Evolutionary conservation across 2,329 filamentous ascomycete genomes (phyloP).

Genomic region (Cladosporium colombiae): DNA sequence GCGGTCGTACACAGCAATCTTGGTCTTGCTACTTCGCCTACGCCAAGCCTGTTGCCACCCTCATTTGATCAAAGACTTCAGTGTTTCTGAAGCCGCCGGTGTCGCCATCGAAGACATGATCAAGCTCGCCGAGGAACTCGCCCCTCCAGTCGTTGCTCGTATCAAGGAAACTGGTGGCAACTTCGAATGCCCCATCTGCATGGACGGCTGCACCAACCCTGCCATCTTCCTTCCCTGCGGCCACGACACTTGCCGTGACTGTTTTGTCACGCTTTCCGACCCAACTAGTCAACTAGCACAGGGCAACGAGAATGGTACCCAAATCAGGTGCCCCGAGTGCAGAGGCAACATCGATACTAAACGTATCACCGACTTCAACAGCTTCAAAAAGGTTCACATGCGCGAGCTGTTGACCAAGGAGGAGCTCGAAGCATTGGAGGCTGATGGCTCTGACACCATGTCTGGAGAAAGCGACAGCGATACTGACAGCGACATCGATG

Average conservation of each 20-base stretch:
- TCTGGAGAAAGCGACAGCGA: conserved; percentile 52
- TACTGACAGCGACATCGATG: conserved; percentile 45
- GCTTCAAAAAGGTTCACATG: conserved; percentile 73
- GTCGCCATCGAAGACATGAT: conserved; percentile 58
- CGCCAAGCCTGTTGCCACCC: conserved; percentile 81
- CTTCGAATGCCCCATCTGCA: conserved; percentile 82
- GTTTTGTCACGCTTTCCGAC: conserved; percentile 69
- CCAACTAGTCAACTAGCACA: conserved; percentile 58
- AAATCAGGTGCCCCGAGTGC: conserved; percentile 74
- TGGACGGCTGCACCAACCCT: conserved; percentile 73
- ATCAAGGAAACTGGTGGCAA: conserved; percentile 59
- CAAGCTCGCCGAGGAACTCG: conserved; percentile 63
- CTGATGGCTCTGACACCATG: conserved; percentile 31
- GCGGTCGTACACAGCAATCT: conserved; percentile 74
- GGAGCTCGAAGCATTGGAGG: conserved; percentile 36
- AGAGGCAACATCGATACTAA: conserved; percentile 65
- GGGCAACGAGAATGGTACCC: conserved; percentile 56
- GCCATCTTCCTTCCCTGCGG: conserved; percentile 81
- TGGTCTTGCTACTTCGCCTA: conserved; percentile 77
- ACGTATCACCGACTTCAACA: conserved; percentile 70
- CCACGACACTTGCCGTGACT: conserved; percentile 76
- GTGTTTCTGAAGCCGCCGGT: conserved; percentile 51
- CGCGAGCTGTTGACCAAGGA: conserved; percentile 50
- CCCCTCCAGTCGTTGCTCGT: conserved; percentile 62
- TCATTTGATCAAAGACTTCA: conserved; percentile 67